phyloP scores from a whole-genome alignment of 768 basidiomycete species.

The Pleurotus eryngii region DNA sequence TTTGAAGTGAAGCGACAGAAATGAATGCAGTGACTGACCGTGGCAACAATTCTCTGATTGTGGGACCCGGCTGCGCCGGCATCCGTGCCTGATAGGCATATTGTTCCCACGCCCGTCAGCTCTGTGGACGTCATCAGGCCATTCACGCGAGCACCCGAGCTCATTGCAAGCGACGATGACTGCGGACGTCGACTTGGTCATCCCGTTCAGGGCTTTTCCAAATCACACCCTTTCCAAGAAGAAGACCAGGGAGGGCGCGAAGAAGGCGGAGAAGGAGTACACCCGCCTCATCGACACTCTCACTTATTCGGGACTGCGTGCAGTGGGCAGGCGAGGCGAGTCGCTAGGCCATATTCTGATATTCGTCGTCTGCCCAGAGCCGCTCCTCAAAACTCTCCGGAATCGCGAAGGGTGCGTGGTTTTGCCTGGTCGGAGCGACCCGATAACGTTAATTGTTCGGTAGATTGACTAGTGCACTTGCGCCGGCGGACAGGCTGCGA shows the following conservation, averaged over 20 bases:
- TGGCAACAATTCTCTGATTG: neutral
- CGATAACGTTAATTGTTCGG: too few species aligned
- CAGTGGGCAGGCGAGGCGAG: conserved; percentile 76
- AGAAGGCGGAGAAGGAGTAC: conserved; percentile 70
- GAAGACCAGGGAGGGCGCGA: conserved; percentile 57
- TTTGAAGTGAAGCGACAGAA: neutral
- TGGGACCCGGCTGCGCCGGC: too few species aligned
- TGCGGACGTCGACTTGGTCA: conserved; percentile 69
- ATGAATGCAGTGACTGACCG: neutral
- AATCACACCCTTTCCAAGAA: conserved; percentile 54
- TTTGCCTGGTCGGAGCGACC: neutral
- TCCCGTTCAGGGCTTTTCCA: conserved; percentile 57
- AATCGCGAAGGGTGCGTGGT: conserved; percentile 68
- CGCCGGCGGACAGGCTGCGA: conserved; percentile 78
- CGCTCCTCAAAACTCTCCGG: conserved; percentile 59
- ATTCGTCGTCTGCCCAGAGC: conserved; percentile 67
- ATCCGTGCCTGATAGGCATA: too few species aligned
- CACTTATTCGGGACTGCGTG: conserved; percentile 59
- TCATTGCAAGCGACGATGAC: conserved; percentile 26
- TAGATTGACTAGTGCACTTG: conserved; percentile 41
- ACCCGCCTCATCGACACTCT: conserved; percentile 58
- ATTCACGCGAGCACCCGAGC: neutral
- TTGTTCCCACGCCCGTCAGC: too few species aligned
- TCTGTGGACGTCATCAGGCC: neutral
- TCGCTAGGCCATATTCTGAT: conserved; percentile 71